phyloP scores from a whole-genome alignment of 106 monocot genomes.

The Posidonia australis region DNA sequence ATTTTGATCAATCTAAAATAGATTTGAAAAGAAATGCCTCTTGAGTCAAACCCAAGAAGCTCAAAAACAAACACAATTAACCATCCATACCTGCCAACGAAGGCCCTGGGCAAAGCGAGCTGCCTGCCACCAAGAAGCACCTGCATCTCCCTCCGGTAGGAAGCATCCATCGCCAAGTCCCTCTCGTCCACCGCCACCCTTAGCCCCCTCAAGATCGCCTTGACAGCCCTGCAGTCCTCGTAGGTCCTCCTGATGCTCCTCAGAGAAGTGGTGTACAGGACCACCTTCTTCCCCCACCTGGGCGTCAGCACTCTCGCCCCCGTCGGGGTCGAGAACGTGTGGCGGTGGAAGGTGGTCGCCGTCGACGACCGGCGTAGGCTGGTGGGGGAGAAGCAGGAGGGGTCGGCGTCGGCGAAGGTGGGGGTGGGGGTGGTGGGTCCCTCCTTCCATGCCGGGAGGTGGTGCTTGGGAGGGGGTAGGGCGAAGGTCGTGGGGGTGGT shows the following conservation, averaged over 20 bases:
- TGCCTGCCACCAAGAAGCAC: slow-evolving; percentile 17
- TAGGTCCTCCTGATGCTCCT: slow-evolving; percentile 55
- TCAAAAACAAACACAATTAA: neutral
- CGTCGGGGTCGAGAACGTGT: neutral
- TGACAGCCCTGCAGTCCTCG: slow-evolving; percentile 54
- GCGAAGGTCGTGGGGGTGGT: too few relatives aligned
- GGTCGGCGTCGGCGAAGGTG: neutral
- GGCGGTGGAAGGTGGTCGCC: slow-evolving; percentile 4
- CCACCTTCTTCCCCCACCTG: slow-evolving; percentile 11
- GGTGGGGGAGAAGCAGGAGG: neutral
- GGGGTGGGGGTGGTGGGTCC: neutral
- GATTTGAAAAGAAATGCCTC: too few relatives aligned
- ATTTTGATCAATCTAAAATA: too few relatives aligned
- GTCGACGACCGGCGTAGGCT: neutral
- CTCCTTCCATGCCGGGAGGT: neutral
- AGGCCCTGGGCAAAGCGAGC: slow-evolving; percentile 26
- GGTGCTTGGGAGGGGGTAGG: neutral
- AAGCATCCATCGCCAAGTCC: slow-evolving; percentile 59
- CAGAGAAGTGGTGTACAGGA: slow-evolving; percentile 61
- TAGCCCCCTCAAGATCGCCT: slow-evolving; percentile 47
- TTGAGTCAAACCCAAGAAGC: too few relatives aligned
- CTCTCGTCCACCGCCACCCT: slow-evolving; percentile 59
- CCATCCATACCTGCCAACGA: slow-evolving; percentile 14
- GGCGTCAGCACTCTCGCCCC: neutral
- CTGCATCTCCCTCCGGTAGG: slow-evolving; percentile 47